A percentile compares a stretch with the other conserved stretches of the same genome.
phyloP scores from a whole-genome alignment of 2,329 filamentous ascomycete species.

The Periconia sp. region DNA sequence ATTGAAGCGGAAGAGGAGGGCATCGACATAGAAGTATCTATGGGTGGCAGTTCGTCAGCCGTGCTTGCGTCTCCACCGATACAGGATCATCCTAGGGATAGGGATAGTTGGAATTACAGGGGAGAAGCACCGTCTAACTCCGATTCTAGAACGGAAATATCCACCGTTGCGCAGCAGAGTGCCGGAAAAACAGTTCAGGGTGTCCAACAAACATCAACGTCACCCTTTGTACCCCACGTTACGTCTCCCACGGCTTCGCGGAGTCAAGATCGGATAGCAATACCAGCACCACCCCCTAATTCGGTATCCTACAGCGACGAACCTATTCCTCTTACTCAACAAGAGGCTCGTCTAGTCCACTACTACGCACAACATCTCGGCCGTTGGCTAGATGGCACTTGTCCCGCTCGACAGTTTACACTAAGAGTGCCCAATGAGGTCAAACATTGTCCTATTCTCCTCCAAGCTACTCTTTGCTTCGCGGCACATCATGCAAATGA shows the following conservation, averaged over 20 bases:
- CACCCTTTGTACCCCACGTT: neutral
- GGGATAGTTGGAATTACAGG: neutral
- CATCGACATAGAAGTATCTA: neutral
- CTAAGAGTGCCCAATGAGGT: constrained; percentile 30
- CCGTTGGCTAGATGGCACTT: constrained; percentile 36
- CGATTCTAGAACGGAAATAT: neutral
- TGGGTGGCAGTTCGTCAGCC: neutral
- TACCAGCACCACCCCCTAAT: neutral
- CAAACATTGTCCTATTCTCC: constrained; percentile 28
- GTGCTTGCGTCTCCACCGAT: neutral
- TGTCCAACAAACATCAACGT: constrained; percentile 11
- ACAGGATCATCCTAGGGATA: neutral
- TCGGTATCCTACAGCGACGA: neutral
- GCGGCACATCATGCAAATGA: constrained; percentile 30
- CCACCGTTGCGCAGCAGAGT: neutral
- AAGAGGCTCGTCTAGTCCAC: constrained; percentile 30
- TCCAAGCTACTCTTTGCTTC: constrained; percentile 32
- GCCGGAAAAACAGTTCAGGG: constrained; percentile 8
- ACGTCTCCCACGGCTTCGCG: neutral
- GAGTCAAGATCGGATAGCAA: neutral
- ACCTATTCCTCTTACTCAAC: constrained; percentile 11
- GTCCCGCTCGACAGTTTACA: constrained; percentile 34
- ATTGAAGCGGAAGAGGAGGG: constrained; percentile 19
- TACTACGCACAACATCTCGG: constrained; percentile 34
- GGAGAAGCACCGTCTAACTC: neutral